These are phyloP conservation scores for Royoungia palumana DNA, from an alignment of 768 basidiomycete genomes.

Conservation along the genomic window DNA sequence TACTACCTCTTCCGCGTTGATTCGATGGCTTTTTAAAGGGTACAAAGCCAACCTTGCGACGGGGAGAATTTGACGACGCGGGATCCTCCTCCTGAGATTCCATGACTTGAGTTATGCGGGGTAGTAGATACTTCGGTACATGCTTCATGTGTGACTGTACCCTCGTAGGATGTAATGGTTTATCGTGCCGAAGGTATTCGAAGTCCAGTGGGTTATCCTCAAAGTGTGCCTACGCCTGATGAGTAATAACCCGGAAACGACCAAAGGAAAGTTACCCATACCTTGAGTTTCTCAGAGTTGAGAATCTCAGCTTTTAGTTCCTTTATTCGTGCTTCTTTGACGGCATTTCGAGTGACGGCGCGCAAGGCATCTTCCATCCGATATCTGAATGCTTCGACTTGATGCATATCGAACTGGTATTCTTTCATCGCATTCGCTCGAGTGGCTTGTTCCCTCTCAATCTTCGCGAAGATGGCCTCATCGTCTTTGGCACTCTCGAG, in stretches of 20 bases:
- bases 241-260: neutral
- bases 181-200: conserved; percentile 91
- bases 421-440: conserved; percentile 64
- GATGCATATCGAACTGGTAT: conserved; percentile 91
- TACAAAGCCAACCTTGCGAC: conserved; percentile 53
- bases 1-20: conserved; percentile 51
- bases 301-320: conserved; percentile 91
- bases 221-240: conserved; percentile 76
- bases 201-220: conserved; percentile 95
- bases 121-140: conserved; percentile 89
- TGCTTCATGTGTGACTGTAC: conserved; percentile 95
- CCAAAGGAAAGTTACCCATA: conserved; percentile 30
- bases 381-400: conserved; percentile 97
- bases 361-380: conserved; percentile 95
- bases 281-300: conserved; percentile 96
- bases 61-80: conserved; percentile 5
- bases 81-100: conserved; percentile 33
- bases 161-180: conserved; percentile 85
- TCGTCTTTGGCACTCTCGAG: conserved; percentile 71
- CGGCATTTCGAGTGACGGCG: conserved; percentile 78
- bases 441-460: conserved; percentile 71
- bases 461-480: conserved; percentile 59
- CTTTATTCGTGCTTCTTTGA: conserved; percentile 89
- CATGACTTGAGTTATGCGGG: conserved; percentile 56
- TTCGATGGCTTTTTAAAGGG: conserved; percentile 63